A percentile compares a stretch with the other conserved stretches of the same genome.
Conservation (phyloP, 768 basidiomycete genomes). For the Lactarius trivialis region DNA sequence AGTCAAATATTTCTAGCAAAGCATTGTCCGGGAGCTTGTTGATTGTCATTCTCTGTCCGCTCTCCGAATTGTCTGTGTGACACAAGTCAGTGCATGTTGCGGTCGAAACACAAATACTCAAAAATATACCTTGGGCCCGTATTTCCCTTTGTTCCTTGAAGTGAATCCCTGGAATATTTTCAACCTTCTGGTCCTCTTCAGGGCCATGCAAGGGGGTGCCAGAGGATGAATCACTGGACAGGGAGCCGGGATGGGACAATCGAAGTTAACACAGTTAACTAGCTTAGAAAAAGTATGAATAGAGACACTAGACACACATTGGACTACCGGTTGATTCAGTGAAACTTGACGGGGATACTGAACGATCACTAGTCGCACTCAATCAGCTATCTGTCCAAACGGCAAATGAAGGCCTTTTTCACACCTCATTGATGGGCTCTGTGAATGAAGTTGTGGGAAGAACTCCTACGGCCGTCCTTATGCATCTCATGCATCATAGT, state of each 20-base stretch:
- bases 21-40: not conserved
- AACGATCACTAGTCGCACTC: not conserved
- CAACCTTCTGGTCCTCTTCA: not conserved
- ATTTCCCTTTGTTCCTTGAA: not conserved
- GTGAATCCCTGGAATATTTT: not conserved
- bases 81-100: not conserved
- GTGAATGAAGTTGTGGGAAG: not conserved
- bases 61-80: not conserved
- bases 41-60: not conserved
- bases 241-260: not conserved
- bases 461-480: too few relatives aligned
- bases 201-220: not conserved
- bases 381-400: not conserved
- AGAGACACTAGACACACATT: not conserved
- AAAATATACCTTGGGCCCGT: not conserved
- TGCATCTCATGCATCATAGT: too few relatives aligned
- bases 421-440: not conserved
- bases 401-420: not conserved
- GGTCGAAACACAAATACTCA: not conserved
- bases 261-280: not conserved
- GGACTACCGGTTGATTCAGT: not conserved
- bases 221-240: not conserved
- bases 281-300: not conserved
- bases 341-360: not conserved
- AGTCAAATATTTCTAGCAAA: not conserved